These are phyloP conservation scores for Colletotrichum chrysophilum DNA, from an alignment of 2,329 filamentous ascomycete species.

Conservation along the genomic window DNA sequence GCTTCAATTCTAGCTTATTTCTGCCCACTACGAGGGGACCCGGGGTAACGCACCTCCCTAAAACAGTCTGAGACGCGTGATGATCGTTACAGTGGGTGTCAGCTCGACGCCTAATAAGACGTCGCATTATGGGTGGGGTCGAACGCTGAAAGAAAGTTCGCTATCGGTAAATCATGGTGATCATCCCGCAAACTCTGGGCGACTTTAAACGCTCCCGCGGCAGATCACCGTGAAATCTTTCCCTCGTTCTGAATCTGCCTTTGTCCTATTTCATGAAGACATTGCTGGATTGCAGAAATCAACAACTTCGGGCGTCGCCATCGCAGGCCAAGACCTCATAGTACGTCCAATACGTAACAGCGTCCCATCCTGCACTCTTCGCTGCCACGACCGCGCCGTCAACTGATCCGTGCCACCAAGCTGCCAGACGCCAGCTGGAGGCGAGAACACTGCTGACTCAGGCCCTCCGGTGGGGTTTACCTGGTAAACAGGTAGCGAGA, in stretches of 20 bases:
- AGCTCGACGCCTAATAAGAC: background rate
- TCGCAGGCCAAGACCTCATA: fast-evolving
- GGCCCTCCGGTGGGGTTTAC: too few species aligned
- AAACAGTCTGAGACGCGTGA: conserved; percentile 1
- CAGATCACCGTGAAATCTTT: background rate
- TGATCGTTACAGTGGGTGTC: background rate
- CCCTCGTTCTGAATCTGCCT: background rate
- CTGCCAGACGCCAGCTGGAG: background rate
- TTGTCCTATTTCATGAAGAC: background rate
- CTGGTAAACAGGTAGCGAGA: background rate
- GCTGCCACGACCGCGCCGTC: background rate
- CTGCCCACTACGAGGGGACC: background rate
- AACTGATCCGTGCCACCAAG: background rate
- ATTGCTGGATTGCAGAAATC: background rate
- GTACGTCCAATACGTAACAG: background rate
- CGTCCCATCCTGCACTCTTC: background rate
- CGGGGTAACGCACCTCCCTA: background rate
- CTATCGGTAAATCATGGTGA: background rate
- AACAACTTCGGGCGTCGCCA: fast-evolving
- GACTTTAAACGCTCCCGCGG: background rate
- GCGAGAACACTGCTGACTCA: background rate
- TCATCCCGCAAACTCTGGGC: background rate
- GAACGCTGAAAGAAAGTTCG: background rate
- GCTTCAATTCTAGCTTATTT: background rate
- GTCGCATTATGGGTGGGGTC: background rate